phyloP scores from a whole-genome alignment of 2,329 filamentous ascomycete genomes.

The Fusarium citri region DNA sequence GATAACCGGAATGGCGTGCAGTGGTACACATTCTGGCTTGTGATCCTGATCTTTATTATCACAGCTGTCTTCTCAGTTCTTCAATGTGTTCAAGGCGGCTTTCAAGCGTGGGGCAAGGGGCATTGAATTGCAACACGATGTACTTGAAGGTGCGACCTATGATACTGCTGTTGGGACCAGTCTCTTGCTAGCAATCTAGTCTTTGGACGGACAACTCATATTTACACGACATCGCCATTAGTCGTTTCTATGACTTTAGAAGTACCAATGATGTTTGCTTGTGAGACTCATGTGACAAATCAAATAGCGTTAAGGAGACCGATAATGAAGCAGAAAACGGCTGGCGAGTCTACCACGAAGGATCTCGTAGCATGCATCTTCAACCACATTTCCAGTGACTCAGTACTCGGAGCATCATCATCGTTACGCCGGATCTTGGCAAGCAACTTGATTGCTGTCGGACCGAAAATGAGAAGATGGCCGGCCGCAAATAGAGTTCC shows the following conservation, averaged over 20 bases:
- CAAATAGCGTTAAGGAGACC: background rate
- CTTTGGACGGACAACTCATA: background rate
- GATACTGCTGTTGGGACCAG: no score
- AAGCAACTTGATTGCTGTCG: background rate
- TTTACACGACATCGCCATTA: background rate
- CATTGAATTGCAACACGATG: no score
- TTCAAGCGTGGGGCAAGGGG: no score
- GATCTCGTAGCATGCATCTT: background rate
- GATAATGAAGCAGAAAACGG: background rate
- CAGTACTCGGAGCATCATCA: background rate
- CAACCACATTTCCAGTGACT: background rate
- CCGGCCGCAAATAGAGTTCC: background rate
- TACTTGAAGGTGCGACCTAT: no score
- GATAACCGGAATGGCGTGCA: no score
- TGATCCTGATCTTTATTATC: no score
- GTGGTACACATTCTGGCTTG: no score
- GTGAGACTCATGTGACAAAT: rapidly evolving
- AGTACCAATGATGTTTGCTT: background rate
- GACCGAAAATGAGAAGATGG: background rate
- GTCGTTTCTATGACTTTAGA: rapidly evolving
- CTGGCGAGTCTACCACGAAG: background rate
- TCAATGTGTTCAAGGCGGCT: no score
- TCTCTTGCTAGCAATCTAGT: no score
- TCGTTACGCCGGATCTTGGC: background rate
- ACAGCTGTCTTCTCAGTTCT: no score